Base-by-base conservation (phyloP, 1,284 basidiomycete genomes). In the Cutaneotrichosporon daszewskae region DNA sequence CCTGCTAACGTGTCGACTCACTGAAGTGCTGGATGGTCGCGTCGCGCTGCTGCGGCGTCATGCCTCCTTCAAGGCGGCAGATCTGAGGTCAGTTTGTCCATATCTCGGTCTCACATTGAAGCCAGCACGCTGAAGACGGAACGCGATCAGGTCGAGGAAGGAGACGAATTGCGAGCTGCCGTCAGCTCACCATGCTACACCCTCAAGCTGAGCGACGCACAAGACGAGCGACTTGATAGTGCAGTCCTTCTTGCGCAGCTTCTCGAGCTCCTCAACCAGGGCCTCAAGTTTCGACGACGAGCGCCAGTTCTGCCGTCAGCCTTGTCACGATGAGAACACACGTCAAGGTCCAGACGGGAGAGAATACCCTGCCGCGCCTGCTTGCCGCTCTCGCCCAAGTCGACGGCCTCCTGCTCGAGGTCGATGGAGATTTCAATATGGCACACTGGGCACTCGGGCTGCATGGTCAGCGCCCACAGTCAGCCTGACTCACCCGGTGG, bases 201-300 rank as follows among this genome's bases (percentile, higher is more conserved):
- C 12, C 32, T 26, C 35, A 9, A 10, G n/a, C 12, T 11, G 14
- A 6, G 14, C 33, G 66, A 95, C 66, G 55, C 31, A 68, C 66
- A 72, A 99, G 22, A 99, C 94, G 39, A 99, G 79, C 64, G 87
- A 91, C 75, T 99, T 99, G 48, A 90, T 91, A 10, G 91, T 95
- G 32, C 84, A 79, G 67, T 97, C 89, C 62, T 92, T 80, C 49
- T 77, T 72, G 19, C 90, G 77, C 32, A 95, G 76, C 65, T 86
- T 87, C 62, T 79, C 83, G 39, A 98, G 74, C 72, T 98, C 94
- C 68, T 98, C 95, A 2, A 98, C 77, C 1, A 99, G 77, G 2
- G 95, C 94, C 66, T 99, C 95, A 40, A 98, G 90, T 76, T 98
- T 99, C 10, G 91, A 86, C 26, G 88, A 92, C 4, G 90, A 95